Conservation (phyloP, 2,329 filamentous ascomycete genomes). For the Verticillium dahliae region DNA sequence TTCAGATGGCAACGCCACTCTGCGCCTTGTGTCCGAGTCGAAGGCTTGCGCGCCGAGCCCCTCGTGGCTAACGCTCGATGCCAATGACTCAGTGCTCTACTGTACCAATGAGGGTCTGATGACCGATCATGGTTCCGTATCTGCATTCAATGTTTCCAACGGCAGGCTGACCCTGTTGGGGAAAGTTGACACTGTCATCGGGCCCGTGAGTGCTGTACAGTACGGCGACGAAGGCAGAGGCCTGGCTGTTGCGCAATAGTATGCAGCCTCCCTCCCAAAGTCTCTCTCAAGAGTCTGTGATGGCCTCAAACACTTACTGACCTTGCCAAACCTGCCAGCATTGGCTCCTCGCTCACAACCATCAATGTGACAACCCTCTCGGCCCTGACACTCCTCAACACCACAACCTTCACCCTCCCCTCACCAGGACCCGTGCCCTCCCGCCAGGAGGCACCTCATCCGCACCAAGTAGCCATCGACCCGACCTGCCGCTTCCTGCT, state of each 20-base stretch:
- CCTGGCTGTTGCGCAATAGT: constrained; percentile 40
- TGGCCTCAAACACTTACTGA: background rate
- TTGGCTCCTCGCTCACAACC: constrained; percentile 33
- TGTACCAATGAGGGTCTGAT: constrained; percentile 53
- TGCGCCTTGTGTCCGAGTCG: constrained; percentile 34
- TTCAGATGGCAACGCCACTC: constrained; percentile 16
- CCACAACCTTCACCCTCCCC: constrained; percentile 30
- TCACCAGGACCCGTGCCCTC: constrained; percentile 28
- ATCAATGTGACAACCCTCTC: constrained; percentile 34
- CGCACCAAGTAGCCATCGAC: constrained; percentile 59
- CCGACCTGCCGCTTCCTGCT: constrained; percentile 58
- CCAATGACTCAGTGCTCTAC: constrained; percentile 42
- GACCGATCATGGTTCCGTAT: constrained; percentile 40
- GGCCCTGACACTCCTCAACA: constrained; percentile 27
- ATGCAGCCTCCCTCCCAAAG: constrained; percentile 15
- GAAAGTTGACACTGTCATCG: constrained; percentile 24
- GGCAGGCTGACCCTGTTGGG: constrained; percentile 32
- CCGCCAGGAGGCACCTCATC: constrained; percentile 53
- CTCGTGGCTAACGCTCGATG: constrained; percentile 54
- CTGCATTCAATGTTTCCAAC: constrained; percentile 29
- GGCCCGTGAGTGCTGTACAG: constrained; percentile 35
- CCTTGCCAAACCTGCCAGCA: constrained; percentile 17
- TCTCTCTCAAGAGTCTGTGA: background rate
- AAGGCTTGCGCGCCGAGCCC: constrained; percentile 46
- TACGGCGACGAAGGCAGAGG: constrained; percentile 34